A percentile compares a stretch with the other conserved stretches of the same genome.
These are phyloP conservation scores for Penicillium sp. DNA, from an alignment of 2,329 filamentous ascomycete genomes.

Conservation along the genomic window DNA sequence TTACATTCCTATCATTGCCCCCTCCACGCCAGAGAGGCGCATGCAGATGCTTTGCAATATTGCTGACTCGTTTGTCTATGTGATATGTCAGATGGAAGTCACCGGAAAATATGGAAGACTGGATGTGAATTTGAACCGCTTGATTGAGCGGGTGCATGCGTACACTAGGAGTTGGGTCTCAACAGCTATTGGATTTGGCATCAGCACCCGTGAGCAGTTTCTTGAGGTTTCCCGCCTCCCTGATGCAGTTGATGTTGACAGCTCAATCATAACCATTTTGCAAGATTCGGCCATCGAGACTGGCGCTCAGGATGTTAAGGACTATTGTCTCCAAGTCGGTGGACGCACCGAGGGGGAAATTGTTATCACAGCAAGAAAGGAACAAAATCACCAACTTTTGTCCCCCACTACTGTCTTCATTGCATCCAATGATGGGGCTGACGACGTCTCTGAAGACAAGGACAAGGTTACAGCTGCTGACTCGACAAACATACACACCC, in stretches of 20 bases:
- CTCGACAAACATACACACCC: slow-evolving; percentile 23
- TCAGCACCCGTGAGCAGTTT: slow-evolving; percentile 91
- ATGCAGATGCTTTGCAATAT: slow-evolving; percentile 93
- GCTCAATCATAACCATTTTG: slow-evolving; percentile 81
- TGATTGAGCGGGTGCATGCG: slow-evolving; percentile 78
- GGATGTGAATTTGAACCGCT: slow-evolving; percentile 71
- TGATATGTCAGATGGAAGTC: slow-evolving; percentile 91
- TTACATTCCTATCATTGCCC: slow-evolving; percentile 89
- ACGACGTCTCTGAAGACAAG: background rate
- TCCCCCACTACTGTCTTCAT: slow-evolving; percentile 48
- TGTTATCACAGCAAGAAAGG: slow-evolving; percentile 46
- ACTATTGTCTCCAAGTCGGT: slow-evolving; percentile 75
- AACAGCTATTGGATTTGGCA: slow-evolving; percentile 87
- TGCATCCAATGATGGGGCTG: slow-evolving; percentile 37
- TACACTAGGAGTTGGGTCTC: slow-evolving; percentile 77
- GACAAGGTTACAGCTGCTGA: background rate
- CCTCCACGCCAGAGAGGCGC: slow-evolving; percentile 80
- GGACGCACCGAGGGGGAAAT: slow-evolving; percentile 48
- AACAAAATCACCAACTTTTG: slow-evolving; percentile 31
- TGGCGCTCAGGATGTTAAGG: slow-evolving; percentile 68
- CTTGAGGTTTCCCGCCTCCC: slow-evolving; percentile 74
- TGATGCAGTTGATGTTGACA: slow-evolving; percentile 92
- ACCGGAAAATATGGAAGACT: slow-evolving; percentile 83
- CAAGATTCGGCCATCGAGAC: slow-evolving; percentile 62
- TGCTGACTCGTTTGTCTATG: slow-evolving; percentile 95